Base-by-base conservation (phyloP, 441 rosid species). In the Syzygium malaccense region DNA sequence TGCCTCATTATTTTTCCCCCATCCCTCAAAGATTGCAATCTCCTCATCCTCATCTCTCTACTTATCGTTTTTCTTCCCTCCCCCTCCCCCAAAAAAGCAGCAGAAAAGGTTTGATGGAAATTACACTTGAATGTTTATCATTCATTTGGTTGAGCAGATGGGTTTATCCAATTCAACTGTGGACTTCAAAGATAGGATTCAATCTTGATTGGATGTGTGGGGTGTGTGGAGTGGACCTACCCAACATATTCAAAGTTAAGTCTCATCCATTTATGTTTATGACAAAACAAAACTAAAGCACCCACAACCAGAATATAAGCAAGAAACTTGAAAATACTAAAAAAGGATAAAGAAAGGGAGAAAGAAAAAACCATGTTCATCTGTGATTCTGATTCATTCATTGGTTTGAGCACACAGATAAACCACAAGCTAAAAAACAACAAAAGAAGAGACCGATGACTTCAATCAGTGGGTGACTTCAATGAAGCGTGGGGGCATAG, bases 11-110 rank as follows among this genome's bases (percentile, higher is more conserved):
- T 96, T 93, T 97, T 96, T 89, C 94, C 92, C 91, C 94, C 90
- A 94, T 96, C 75, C 97, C 93, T 66, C 97, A 92, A 32, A 92
- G 90, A 86, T 97, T 92, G 93, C 98, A 26, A 86, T 90, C 28
- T 11, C 19, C 28, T 49, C 33, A 1, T 9, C 28, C 58, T 87
- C 89, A 55, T 64, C 88, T 53, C 90, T 87, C 88, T 89, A 45
- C 89, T 68, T 89, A 86, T 90, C 85, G 90, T 86, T 88, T 91
- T 71, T 71, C 88, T 85, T 90, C 93, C 80, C 87, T 90, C 48
- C 68, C 93, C 85, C 87, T 90, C 48, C 68, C 33, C 33, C 68
- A 60, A 17, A 60, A 60, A 13, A 28, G 13, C 28, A 48, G 49
- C 86, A 84, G 56, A n/a, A 20, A 85, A 33, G 23, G 51, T 20